These are phyloP conservation scores for Ceraceosorus bombacis DNA, from an alignment of 1,284 basidiomycete species.

Conservation along the genomic window DNA sequence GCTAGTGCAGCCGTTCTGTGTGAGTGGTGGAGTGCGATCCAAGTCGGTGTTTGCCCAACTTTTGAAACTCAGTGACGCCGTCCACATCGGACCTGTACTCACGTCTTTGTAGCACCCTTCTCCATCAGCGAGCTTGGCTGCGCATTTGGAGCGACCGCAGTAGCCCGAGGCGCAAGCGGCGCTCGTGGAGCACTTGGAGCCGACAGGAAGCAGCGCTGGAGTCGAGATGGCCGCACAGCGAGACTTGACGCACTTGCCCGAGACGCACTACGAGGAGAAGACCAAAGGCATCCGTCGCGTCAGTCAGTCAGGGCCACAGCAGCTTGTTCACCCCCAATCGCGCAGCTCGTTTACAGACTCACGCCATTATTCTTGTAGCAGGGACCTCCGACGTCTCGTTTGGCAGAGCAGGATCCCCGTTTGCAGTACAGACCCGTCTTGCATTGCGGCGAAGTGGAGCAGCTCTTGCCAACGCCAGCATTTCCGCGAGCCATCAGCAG, in stretches of 20 bases:
- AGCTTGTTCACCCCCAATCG: too few species aligned
- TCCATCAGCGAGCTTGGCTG: not conserved
- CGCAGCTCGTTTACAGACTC: too few species aligned
- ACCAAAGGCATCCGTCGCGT: too few species aligned
- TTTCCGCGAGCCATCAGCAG: not conserved
- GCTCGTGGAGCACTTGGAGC: not conserved
- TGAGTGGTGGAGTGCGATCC: not conserved
- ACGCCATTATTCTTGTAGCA: not conserved
- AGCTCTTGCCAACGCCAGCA: not conserved
- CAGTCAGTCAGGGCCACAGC: too few species aligned
- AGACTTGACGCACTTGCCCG: not conserved
- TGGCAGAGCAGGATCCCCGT: not conserved
- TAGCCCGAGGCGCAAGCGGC: not conserved
- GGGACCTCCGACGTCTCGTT: not conserved
- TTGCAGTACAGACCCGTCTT: not conserved
- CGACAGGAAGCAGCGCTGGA: not conserved
- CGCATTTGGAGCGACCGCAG: not conserved
- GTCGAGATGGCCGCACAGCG: not conserved
- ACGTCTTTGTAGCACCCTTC: not conserved
- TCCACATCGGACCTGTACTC: not conserved
- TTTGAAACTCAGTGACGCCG: not conserved
- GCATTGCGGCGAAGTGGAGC: not conserved
- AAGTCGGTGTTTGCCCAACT: not conserved
- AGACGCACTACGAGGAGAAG: not conserved
- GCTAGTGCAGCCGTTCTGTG: not conserved